Evolutionary conservation across 2,329 filamentous ascomycete genomes (phyloP), one percentile per base, ranked within the genome.

Genomic region (Akanthomyces muscarius): DNA sequence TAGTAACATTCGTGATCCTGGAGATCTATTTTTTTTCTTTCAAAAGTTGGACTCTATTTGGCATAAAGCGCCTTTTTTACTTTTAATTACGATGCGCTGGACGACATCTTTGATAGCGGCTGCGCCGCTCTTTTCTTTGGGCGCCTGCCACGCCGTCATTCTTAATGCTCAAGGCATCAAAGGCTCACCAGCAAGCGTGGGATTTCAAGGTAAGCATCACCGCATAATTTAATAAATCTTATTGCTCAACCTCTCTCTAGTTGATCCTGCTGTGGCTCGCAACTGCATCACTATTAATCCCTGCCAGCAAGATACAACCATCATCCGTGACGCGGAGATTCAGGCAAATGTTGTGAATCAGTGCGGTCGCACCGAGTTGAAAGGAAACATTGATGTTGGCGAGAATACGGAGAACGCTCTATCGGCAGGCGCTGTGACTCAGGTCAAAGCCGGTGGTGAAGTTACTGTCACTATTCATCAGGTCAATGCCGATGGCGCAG

Each of bases 241-340:
- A 2, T 16, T 38, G 11, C 30, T 53, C n/a, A 57, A 28, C 18
- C 10, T 14, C 2, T 30, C 1, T 48, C 25, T 47, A 81, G 80
- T 88, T 65, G 80, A 84, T 67, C 73, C 79, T 47, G 74, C 74
- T 63, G 79, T 86, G 67, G 83, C 86, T 33, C 81, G 86, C 66
- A 86, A 88, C 72, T 87, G 86, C 72, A 87, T 84, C 18, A 76
- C 77, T 62, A 86, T 87, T 75, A 85, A 80, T 71, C 86, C 86
- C 23, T 89, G 87, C 77, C 86, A 89, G 69, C 83, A 85, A 66
- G 86, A 89, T 63, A 78, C 85, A 13, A 87, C 85, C 60, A 80
- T 88, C 69, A 89, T 89, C 73, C 80, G 81, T 59, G 83, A 86
- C 63, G 80, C 80, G 18, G 79, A 85, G 75, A 81, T 84, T 68